Base-by-base conservation (phyloP, 768 basidiomycete species). In the Tylopilus intermedius region DNA sequence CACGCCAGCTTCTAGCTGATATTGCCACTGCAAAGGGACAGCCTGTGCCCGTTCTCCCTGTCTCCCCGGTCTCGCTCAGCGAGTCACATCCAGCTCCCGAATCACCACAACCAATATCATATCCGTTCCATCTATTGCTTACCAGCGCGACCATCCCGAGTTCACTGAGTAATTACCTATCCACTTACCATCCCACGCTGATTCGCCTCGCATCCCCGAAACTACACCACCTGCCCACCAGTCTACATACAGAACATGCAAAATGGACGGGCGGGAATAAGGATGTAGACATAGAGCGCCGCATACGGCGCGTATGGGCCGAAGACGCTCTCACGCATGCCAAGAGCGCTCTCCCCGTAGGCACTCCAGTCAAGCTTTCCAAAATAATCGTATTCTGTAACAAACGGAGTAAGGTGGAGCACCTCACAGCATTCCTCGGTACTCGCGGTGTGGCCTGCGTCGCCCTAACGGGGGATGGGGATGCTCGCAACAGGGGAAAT, bases 351-450 rank as follows among this genome's bases (percentile, higher is more conserved):
- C 38, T 57, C 37, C 57, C 60, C 22, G 8, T 40, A 6, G 50
- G 62, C 27, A 58, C 57, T 15, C 66, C 62, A 26, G 62, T 60
- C 1, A 57, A 65, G 24, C 73, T 83, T 48, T 82, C 83, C 45
- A 90, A 88, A 65, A 71, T 93, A 13, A 72, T 96, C 44, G 73
- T 96, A 9, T 95, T 96, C 66, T 86, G 86, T 64, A 96, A 95
- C 71, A 83, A 81, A 64, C 79, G 77, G 62, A 74, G 70, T 15
- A 86, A 83, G 58, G 91, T 88, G 11, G 74, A 79, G 30, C 77
- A 80, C 49, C 72, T 94, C 3, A 77, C 80, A 4, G 53, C 62
- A 13, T 83, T 81, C 64, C 72, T 95, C 2, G 69, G 74, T 10
- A 74, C 79, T 51, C 81, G 80, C 47, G 82, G 81, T 3, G 75